Evolutionary conservation across 352 stramenopile genomes (phyloP), one percentile per base, ranked within the genome.

Genomic region (Thraustochytrium striatum): DNA sequence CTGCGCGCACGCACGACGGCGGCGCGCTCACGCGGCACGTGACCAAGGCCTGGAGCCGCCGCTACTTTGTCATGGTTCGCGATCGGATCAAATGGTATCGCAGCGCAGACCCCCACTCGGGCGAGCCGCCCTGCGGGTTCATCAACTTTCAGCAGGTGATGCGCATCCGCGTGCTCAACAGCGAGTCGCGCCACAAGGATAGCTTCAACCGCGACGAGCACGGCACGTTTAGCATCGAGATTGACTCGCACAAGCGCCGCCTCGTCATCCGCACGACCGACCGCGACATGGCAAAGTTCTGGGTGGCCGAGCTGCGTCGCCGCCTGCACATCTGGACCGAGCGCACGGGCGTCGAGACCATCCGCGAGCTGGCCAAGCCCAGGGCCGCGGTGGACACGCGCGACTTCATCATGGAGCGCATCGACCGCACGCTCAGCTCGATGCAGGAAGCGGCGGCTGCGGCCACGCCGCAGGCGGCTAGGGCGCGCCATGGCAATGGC

Each of bases 71-170:
- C 8, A 61, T 80, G 8, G 70, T 72, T 1, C 38, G 47, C 32
- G 70, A 80, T 81, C 13, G 32, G 35, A 80, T 80, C 58, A 80
- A 80, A 7, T 80, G 70, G 70, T 80, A 58, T 57, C 79, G 52
- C 25, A 61, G 11, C 33, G 65, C 65, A 19, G 65, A 75, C 32
- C 65, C 65, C 13, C 32, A 78, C 55, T 72, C 55, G 33, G 58
- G 70, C 19, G 58, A 75, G 36, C 53, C 44, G 33, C 33, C 58
- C 21, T 59, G 19, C 43, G 70, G 70, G 19, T 75, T 80, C 30
- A 75, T 80, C 57, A 80, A 80, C 38, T 80, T 80, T 61, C 70
- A 80, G 25, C 32, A 80, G 2, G 58, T 80, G 0, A 32, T 70
- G 21, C 55, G 55, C 36, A 80, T 80, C 43, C 38, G 70, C 32